Percentiles rank a stretch among this genome's conserved stretches.
phyloP scores from a whole-genome alignment of 345 rosid genomes.

The Carallia pectinifolia region DNA sequence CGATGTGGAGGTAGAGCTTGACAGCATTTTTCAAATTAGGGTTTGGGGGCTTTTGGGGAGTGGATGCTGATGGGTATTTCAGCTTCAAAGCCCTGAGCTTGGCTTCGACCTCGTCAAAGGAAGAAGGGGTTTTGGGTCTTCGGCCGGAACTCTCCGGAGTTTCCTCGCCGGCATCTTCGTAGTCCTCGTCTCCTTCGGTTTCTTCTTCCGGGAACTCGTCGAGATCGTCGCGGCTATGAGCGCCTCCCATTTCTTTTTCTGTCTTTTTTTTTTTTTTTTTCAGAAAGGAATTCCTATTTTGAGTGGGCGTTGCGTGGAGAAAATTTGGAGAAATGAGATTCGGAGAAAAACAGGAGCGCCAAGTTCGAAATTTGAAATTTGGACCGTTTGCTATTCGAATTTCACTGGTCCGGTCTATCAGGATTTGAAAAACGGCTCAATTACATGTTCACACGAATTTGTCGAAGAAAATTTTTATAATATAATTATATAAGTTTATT shows the following conservation, averaged over 20 bases:
- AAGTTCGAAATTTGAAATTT: constrained; percentile 56
- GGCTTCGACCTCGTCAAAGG: constrained; percentile 64
- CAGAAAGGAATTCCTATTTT: not conserved
- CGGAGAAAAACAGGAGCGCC: constrained; percentile 29
- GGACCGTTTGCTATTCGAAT: constrained; percentile 12
- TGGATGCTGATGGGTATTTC: constrained; percentile 46
- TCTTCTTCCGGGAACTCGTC: constrained; percentile 55
- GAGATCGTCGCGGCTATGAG: constrained; percentile 69
- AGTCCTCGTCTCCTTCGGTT: constrained; percentile 40
- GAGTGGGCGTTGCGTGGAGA: not conserved
- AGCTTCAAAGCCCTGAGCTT: constrained; percentile 59
- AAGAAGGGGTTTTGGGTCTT: constrained; percentile 45
- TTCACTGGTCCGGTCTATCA: not conserved
- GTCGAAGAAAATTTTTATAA: too few relatives aligned
- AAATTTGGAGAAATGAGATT: not conserved
- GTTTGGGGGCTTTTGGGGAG: constrained; percentile 18
- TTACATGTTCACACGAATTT: too few relatives aligned
- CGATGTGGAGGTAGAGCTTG: constrained; percentile 64
- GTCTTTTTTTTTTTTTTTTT: not conserved
- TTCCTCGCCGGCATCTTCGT: constrained; percentile 49
- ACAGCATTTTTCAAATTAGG: constrained; percentile 42
- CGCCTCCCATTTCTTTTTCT: constrained; percentile 52
- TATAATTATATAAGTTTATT: too few relatives aligned
- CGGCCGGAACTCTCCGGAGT: constrained; percentile 43
- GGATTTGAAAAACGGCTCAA: constrained; percentile 18